A percentile compares a stretch with the other conserved stretches of the same genome.
Conservation (phyloP, 2,329 filamentous ascomycete genomes). For the Aaosphaeria pasadenensis region DNA sequence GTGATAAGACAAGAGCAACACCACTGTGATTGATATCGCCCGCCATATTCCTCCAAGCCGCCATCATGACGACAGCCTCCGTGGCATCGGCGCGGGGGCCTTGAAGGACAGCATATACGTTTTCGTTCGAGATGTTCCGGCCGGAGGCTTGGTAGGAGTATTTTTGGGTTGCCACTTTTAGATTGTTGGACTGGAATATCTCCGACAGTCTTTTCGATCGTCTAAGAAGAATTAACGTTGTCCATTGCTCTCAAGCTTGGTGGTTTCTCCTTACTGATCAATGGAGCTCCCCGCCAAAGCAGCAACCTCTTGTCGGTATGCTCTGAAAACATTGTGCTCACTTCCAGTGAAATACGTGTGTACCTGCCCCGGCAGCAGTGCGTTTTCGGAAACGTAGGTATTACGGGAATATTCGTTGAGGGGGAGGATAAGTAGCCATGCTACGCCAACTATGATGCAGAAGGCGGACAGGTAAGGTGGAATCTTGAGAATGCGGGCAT, state of each 20-base stretch:
- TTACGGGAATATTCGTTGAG: constrained; percentile 85
- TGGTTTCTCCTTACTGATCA: constrained; percentile 30
- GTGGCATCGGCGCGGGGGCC: constrained; percentile 94
- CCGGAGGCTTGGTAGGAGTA: constrained; percentile 83
- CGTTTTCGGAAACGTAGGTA: constrained; percentile 98
- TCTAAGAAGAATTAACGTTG: constrained; percentile 46
- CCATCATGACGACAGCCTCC: constrained; percentile 90
- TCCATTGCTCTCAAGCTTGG: constrained; percentile 9
- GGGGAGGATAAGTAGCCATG: constrained; percentile 87
- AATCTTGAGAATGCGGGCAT: constrained; percentile 77
- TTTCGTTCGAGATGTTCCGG: constrained; percentile 72
- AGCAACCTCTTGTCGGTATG: constrained; percentile 81
- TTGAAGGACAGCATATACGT: constrained; percentile 89
- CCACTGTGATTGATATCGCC: constrained; percentile 80
- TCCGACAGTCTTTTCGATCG: constrained; percentile 56
- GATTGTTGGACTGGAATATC: constrained; percentile 72
- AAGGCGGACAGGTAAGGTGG: constrained; percentile 85
- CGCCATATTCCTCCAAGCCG: constrained; percentile 81
- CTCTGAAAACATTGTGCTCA: constrained; percentile 91
- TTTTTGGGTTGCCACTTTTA: constrained; percentile 85
- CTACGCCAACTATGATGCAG: constrained; percentile 79
- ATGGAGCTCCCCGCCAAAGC: constrained; percentile 48
- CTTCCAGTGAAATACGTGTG: constrained; percentile 97
- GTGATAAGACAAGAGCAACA: constrained; percentile 77
- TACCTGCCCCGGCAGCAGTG: constrained; percentile 89